Base-by-base conservation (phyloP, 75 land plant species). In the Ceratopteris richardii region DNA sequence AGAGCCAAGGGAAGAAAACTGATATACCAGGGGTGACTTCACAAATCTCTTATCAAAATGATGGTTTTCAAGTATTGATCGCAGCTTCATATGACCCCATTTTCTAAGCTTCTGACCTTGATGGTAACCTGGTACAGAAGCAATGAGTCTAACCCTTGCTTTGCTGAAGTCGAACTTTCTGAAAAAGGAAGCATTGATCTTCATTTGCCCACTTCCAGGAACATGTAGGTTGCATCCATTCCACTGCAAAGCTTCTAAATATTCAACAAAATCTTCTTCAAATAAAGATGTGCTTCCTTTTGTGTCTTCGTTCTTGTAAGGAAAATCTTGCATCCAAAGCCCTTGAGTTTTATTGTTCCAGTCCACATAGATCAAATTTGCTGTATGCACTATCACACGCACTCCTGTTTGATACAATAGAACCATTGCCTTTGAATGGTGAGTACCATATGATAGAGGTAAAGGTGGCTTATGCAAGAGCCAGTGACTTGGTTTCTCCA, bases 301-400 rank as follows among this genome's bases (percentile, higher is more conserved):
- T 57, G 57, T 21, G 2, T 68, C 61, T 57, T 73, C 23, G 55
- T 75, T 79, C 63, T 94, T 81, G 74, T 78, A 77, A 21, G 98
- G 98, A 62, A 94, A 94, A 78, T 94, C 98, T 94, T 94, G 98
- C 98, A 90, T 94, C 98, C 96, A 94, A 17, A 94, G 69, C 33
- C 96, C 98, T 76, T 94, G 98, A 43, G 77, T 90, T 70, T 94
- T 94, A 71, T 94, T 89, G 62, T 94, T 94, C 98, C 98, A 94
- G 61, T 94, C 98, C 56, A 90, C 83, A 76, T 77, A 69, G 53
- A 94, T 94, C 40, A 89, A 58, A 54, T 93, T 94, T 68, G 98
- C 87, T 19, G 98, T 94, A 68, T 94, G 98, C 31, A 94, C 80
- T 58, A 89, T 64, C 31, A 94, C 68, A 50, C 98, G 71, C 16